Conservation (phyloP, 805 yeast species). For the Candida berthetii region DNA sequence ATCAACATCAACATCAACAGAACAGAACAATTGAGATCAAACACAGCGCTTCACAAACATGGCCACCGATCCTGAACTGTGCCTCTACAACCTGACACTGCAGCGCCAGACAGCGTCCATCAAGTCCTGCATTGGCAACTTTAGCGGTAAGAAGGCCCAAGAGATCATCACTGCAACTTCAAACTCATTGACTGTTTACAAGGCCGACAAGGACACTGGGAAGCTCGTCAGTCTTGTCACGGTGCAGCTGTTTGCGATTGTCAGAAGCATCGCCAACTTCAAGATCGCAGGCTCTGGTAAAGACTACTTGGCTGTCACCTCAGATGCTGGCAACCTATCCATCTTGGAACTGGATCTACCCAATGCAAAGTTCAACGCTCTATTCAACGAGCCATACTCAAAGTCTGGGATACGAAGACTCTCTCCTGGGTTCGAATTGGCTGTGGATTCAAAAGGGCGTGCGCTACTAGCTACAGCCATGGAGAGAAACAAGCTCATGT, state of each 20-base stretch:
- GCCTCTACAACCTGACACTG: constrained; percentile 68
- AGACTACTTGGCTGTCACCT: constrained; percentile 60
- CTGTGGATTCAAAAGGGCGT: constrained; percentile 66
- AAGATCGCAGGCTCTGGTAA: constrained; percentile 44
- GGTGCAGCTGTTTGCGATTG: constrained; percentile 50
- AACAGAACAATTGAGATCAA: too few relatives aligned
- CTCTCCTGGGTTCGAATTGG: constrained; percentile 68
- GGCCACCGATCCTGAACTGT: constrained; percentile 21
- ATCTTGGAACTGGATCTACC: constrained; percentile 39
- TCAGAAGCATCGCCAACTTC: constrained; percentile 47
- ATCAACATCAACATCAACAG: too few relatives aligned
- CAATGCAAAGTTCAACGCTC: constrained; percentile 34
- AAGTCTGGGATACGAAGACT: constrained; percentile 72
- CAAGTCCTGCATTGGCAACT: constrained; percentile 61
- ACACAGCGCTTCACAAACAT: neutral
- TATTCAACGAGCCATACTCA: constrained; percentile 58
- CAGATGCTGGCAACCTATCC: constrained; percentile 74
- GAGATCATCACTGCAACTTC: constrained; percentile 56
- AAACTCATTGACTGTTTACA: constrained; percentile 46
- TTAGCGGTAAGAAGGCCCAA: constrained; percentile 52
- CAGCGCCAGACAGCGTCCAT: constrained; percentile 49
- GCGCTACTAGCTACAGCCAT: constrained; percentile 66
- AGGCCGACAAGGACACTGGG: constrained; percentile 50
- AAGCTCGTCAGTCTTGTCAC: constrained; percentile 34
- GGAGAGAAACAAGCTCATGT: constrained; percentile 70